Percentiles rank a stretch among this genome's conserved stretches.
Conservation (phyloP, 768 basidiomycete species). For the Nidula microcarpa region DNA sequence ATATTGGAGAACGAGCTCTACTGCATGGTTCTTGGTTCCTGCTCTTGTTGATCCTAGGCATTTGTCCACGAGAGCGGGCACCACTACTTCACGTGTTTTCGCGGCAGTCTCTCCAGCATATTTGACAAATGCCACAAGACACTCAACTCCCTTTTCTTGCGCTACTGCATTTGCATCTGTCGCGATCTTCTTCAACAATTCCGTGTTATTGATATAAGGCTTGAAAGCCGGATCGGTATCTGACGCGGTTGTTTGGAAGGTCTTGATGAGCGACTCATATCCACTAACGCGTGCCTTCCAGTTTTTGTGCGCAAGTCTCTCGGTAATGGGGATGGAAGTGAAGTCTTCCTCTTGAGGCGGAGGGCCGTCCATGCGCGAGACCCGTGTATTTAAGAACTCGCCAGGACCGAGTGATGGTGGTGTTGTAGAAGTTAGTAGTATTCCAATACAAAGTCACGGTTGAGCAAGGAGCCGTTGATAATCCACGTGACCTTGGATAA, state of each 20-base stretch:
- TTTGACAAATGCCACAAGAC: conserved; percentile 80
- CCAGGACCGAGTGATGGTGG: too few species aligned
- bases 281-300: conserved; percentile 98
- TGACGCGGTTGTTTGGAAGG: conserved; percentile 84
- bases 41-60: conserved; percentile 88
- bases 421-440: too few species aligned
- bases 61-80: conserved; percentile 95
- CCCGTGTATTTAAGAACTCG: too few species aligned
- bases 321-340: conserved; percentile 68
- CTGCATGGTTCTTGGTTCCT: conserved; percentile 83
- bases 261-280: conserved; percentile 84
- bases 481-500: too few species aligned
- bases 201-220: conserved; percentile 76
- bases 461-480: too few species aligned
- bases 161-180: conserved; percentile 94
- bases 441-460: too few species aligned
- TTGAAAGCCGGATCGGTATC: conserved; percentile 94
- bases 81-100: conserved; percentile 73
- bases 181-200: conserved; percentile 81
- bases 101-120: conserved; percentile 88
- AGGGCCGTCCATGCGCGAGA: conserved; percentile 75
- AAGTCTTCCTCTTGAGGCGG: conserved; percentile 95
- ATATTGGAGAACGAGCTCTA: conserved; percentile 85
- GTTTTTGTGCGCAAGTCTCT: conserved; percentile 90
- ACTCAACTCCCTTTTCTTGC: conserved; percentile 96